Evolutionary conservation across 192 early-diverging fungal species (phyloP).

Genomic region (Backusella luteola): DNA sequence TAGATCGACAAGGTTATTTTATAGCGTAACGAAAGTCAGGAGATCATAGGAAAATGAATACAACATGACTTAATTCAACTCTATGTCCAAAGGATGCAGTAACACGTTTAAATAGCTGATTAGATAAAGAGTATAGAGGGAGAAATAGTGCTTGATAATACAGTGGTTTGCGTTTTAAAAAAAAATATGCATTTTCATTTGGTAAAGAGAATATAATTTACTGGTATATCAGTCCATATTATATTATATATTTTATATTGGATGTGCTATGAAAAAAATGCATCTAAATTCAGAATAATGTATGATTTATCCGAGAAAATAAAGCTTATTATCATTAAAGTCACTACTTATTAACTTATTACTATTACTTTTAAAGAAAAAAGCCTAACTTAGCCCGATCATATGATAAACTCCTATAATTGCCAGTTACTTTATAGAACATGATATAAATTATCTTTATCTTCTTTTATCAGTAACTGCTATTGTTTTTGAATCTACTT

Average conservation of each 20-base stretch:
- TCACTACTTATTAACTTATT: neutral
- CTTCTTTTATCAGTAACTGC: no score
- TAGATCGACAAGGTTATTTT: neutral
- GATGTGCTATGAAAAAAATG: neutral
- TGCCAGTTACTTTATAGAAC: neutral
- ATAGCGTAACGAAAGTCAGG: neutral
- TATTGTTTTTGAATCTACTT: no score
- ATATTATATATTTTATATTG: neutral
- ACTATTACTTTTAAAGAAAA: neutral
- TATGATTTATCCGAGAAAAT: neutral
- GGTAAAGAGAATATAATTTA: no score
- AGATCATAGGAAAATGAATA: neutral
- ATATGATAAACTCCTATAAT: neutral
- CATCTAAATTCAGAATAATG: neutral
- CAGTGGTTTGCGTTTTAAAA: no score
- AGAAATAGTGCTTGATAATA: neutral
- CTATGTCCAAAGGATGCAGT: neutral
- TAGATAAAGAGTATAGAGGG: neutral
- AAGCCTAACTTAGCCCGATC: neutral
- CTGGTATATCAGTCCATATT: no score
- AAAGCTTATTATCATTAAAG: neutral
- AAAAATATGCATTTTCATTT: no score
- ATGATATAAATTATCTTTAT: neutral
- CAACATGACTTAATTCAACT: neutral
- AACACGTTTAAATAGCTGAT: neutral